Evolutionary conservation across 345 rosid species (phyloP).

Genomic region (Salix purpurea): DNA sequence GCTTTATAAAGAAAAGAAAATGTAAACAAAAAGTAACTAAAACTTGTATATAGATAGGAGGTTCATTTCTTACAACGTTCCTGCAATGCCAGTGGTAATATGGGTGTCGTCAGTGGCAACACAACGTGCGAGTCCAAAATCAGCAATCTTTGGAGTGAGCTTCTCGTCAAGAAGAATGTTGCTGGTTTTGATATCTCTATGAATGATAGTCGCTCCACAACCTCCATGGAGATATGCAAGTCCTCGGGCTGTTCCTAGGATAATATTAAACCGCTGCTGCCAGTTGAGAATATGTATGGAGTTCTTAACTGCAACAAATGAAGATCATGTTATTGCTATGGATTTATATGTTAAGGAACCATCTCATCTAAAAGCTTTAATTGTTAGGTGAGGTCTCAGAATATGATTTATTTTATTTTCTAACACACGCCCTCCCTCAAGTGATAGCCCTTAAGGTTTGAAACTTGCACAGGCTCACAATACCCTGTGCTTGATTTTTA

Average conservation of each 20-base stretch:
- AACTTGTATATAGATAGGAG: background rate
- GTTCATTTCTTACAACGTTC: slow-evolving; percentile 59
- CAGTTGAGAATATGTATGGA: slow-evolving; percentile 49
- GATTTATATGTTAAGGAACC: too few relatives aligned
- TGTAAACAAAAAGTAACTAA: background rate
- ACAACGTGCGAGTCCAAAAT: slow-evolving; percentile 74
- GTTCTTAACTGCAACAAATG: slow-evolving; percentile 39
- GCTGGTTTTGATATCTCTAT: slow-evolving; percentile 79
- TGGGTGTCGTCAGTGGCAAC: slow-evolving; percentile 40
- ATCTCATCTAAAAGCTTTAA: too few relatives aligned
- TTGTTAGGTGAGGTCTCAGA: too few relatives aligned
- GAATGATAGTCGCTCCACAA: slow-evolving; percentile 57
- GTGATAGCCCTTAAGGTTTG: too few relatives aligned
- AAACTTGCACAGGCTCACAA: too few relatives aligned
- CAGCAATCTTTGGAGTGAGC: slow-evolving; percentile 68
- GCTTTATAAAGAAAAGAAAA: background rate
- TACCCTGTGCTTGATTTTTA: too few relatives aligned
- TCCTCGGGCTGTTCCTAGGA: slow-evolving; percentile 73
- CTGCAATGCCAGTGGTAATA: slow-evolving; percentile 68
- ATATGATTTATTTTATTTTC: too few relatives aligned
- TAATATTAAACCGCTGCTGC: slow-evolving; percentile 55
- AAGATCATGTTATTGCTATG: background rate
- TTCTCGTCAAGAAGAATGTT: slow-evolving; percentile 69
- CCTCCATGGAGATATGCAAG: slow-evolving; percentile 67
- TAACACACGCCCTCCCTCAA: too few relatives aligned